Percentiles rank a stretch among this genome's conserved stretches.
Evolutionary conservation across 2,329 filamentous ascomycete genomes (phyloP).

Genomic region (Fusarium sp.): DNA sequence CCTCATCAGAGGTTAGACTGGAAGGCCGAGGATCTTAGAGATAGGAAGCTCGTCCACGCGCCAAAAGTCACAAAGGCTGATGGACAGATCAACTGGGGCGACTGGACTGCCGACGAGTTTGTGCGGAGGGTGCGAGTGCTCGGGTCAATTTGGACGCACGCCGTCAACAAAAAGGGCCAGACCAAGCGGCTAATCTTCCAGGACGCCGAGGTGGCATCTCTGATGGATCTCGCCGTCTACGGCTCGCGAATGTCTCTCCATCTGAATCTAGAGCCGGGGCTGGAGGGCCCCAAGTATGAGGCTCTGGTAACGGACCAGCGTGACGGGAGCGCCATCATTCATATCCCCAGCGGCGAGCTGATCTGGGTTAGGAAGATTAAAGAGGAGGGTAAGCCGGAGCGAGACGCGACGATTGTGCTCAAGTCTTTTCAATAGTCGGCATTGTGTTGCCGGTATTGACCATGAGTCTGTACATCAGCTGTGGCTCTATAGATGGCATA

Average conservation of each 20-base stretch:
- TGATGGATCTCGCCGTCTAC: neutral
- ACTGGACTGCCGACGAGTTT: conserved; percentile 66
- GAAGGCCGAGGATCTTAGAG: conserved; percentile 38
- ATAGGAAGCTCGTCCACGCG: conserved; percentile 62
- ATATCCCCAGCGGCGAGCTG: conserved; percentile 29
- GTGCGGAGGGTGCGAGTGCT: conserved; percentile 68
- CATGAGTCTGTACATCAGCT: neutral
- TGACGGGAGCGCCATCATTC: conserved; percentile 40
- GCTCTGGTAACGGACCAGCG: conserved; percentile 15
- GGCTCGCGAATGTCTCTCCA: conserved; percentile 33
- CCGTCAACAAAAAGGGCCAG: conserved; percentile 40
- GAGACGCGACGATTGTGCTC: conserved; percentile 41
- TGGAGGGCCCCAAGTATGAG: conserved; percentile 6
- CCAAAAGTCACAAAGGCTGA: conserved; percentile 78
- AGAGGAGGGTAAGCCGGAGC: conserved; percentile 49
- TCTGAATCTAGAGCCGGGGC: conserved; percentile 4
- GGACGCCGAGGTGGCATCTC: conserved; percentile 42
- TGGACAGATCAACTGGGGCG: conserved; percentile 69
- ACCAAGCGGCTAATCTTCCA: conserved; percentile 55
- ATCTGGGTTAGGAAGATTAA: conserved; percentile 48
- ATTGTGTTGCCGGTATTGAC: neutral
- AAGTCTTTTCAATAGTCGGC: conserved; percentile 9
- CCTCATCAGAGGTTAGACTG: conserved; percentile 60
- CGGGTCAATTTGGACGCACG: conserved; percentile 72
- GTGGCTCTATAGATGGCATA: neutral